Evolutionary conservation across 371 early-diverging fungal species (phyloP).

Genomic region (Phascolomyces articulosus): DNA sequence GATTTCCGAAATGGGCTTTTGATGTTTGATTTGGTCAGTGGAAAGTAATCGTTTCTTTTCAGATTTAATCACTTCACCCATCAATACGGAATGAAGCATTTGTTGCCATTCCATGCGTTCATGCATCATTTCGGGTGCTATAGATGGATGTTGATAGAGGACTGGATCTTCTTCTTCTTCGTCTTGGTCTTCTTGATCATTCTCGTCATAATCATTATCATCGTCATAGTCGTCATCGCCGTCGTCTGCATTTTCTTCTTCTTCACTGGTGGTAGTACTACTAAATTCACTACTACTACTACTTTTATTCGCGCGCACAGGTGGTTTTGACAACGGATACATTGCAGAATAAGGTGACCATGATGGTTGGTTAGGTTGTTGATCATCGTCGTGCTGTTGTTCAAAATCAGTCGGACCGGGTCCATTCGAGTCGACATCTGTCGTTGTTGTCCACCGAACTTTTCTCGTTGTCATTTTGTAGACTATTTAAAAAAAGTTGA

Average conservation of each 20-base stretch:
- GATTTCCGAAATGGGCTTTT: conserved; percentile 64
- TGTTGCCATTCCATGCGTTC: conserved; percentile 84
- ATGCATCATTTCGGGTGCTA: not conserved
- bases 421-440: not conserved
- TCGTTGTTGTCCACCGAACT: not conserved
- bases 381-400: conserved; percentile 1
- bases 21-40: conserved; percentile 50
- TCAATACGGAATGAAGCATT: conserved; percentile 84
- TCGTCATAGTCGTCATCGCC: not conserved
- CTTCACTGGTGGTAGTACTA: not conserved
- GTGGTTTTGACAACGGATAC: not conserved
- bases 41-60: conserved; percentile 75
- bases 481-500: too few relatives aligned
- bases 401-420: not conserved
- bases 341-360: not conserved
- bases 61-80: conserved; percentile 82
- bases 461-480: conserved; percentile 1
- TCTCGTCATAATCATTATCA: not conserved
- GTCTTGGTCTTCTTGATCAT: not conserved
- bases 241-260: not conserved
- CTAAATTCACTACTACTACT: not conserved
- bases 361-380: not conserved
- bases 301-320: not conserved
- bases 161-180: not conserved
- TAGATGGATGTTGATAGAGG: not conserved